Conservation (phyloP, 345 rosid species). For the Erucastrum elatum region DNA sequence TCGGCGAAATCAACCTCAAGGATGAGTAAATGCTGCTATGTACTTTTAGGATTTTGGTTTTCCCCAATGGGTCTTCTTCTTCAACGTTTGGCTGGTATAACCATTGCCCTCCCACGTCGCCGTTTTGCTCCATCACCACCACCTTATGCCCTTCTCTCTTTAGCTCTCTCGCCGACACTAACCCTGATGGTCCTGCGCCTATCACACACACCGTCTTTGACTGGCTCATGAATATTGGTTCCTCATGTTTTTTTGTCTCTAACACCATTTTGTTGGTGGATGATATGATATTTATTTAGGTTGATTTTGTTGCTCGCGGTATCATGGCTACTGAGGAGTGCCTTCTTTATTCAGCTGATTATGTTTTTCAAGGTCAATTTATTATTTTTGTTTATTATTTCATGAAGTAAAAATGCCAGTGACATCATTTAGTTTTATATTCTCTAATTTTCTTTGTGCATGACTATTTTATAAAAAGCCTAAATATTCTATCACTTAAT, state of each 20-base stretch:
- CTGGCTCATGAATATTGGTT: neutral
- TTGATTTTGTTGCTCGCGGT: neutral
- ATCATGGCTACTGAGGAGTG: neutral
- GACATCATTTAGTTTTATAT: neutral
- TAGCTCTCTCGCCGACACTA: constrained; percentile 80
- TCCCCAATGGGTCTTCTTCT: constrained; percentile 60
- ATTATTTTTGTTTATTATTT: neutral
- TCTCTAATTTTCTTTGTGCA: neutral
- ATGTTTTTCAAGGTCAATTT: neutral
- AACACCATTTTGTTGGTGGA: constrained; percentile 10
- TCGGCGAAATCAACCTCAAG: constrained; percentile 61
- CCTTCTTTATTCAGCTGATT: neutral
- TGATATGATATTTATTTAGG: neutral
- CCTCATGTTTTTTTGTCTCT: neutral
- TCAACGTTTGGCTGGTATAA: constrained; percentile 60
- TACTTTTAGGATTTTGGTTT: constrained; percentile 40
- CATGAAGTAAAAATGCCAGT: neutral
- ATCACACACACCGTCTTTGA: constrained; percentile 67
- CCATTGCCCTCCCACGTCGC: constrained; percentile 93
- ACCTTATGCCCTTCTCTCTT: constrained; percentile 69
- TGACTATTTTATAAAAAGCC: neutral
- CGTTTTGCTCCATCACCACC: constrained; percentile 73
- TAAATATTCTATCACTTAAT: neutral
- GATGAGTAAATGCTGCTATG: constrained; percentile 87
- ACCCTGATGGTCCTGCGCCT: constrained; percentile 89